Conservation (phyloP, 2,329 filamentous ascomycete species). For the Amesomyces nigricolor region DNA sequence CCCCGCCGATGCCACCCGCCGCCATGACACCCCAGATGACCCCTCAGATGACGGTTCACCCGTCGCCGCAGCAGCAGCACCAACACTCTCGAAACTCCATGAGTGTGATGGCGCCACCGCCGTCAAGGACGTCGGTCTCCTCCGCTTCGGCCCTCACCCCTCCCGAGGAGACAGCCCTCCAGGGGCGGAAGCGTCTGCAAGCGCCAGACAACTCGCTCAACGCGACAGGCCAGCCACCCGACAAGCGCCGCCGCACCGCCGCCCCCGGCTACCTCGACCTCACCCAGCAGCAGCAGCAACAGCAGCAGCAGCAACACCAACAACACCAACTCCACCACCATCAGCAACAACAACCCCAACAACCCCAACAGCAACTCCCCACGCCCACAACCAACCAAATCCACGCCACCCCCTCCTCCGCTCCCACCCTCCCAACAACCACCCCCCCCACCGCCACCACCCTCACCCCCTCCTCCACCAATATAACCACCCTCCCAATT, state of each 20-base stretch:
- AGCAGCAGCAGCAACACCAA: conserved; percentile 17
- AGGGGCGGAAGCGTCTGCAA: conserved; percentile 40
- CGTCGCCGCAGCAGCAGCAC: conserved; percentile 19
- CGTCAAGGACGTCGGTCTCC: conserved; percentile 36
- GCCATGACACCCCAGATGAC: conserved; percentile 26
- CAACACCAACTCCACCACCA: conserved; percentile 11
- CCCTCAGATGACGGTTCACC: conserved; percentile 20
- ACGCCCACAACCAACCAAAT: not conserved
- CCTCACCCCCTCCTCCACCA: conserved; percentile 4
- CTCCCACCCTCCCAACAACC: not conserved
- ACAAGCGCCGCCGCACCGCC: conserved; percentile 35
- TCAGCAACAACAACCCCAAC: conserved; percentile 12
- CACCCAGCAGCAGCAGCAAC: conserved; percentile 12
- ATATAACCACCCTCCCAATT: not conserved
- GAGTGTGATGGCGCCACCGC: conserved; percentile 25
- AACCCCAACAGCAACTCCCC: conserved; percentile 11
- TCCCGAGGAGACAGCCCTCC: conserved; percentile 45
- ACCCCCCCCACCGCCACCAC: not conserved
- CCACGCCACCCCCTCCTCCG: not conserved
- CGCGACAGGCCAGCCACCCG: conserved; percentile 13
- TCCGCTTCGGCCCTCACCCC: conserved; percentile 48
- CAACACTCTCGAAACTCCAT: conserved; percentile 23
- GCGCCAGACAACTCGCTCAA: conserved; percentile 16
- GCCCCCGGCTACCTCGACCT: conserved; percentile 27
- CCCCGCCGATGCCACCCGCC: conserved; percentile 24